Evolutionary conservation across 148 eudicot genomes (phyloP).

Genomic region (Vaccinium macrocarpon): DNA sequence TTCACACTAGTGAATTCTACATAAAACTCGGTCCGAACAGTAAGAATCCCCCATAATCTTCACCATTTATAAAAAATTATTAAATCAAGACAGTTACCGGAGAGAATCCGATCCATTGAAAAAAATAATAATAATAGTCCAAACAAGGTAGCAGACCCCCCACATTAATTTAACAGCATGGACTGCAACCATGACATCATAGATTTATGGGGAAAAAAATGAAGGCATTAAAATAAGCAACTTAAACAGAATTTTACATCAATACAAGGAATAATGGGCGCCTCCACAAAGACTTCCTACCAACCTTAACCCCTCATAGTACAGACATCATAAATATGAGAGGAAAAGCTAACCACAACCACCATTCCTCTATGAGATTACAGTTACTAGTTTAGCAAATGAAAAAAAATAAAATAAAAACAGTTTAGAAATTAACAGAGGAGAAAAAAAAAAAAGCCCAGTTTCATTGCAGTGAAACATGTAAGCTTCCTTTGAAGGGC

Average conservation of each 20-base stretch:
- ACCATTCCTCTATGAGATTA: neutral
- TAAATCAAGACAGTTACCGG: too few species aligned
- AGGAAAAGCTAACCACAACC: neutral
- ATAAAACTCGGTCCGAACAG: too few species aligned
- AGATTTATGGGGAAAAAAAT: neutral
- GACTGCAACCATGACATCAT: too few species aligned
- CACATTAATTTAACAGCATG: too few species aligned
- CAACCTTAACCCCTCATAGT: neutral
- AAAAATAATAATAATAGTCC: too few species aligned
- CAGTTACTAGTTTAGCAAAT: slow-evolving; percentile 7
- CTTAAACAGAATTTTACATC: neutral
- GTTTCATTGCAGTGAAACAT: neutral
- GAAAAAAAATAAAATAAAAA: neutral
- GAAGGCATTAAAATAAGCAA: neutral
- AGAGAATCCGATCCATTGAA: too few species aligned
- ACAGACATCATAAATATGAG: neutral
- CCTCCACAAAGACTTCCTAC: neutral
- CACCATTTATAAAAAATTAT: too few species aligned
- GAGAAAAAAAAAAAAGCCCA: neutral
- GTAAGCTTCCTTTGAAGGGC: neutral
- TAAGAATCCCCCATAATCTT: too few species aligned
- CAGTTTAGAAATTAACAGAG: neutral
- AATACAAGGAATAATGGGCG: neutral
- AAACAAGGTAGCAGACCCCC: too few species aligned
- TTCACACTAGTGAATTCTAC: too few species aligned